A percentile compares a stretch with the other conserved stretches of the same genome.
Evolutionary conservation across 73 alveolate genomes (phyloP).

Genomic region (Blepharisma japonicum): DNA sequence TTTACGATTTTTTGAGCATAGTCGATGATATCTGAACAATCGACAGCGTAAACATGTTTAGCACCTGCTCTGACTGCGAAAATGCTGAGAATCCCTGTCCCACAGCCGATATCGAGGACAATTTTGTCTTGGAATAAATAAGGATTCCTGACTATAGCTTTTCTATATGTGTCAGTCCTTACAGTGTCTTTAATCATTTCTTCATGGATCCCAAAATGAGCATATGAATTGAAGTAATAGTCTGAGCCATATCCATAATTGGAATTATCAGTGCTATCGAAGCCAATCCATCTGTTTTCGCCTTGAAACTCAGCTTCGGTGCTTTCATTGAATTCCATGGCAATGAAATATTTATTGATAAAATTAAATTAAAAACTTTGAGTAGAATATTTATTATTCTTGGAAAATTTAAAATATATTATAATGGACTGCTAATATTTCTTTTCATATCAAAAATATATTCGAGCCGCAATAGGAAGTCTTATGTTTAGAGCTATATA

Average conservation of each 20-base stretch:
- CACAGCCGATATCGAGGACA: constrained; percentile 97
- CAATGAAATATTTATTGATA: no score
- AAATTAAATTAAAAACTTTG: no score
- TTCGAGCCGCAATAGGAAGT: no score
- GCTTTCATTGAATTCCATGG: no score
- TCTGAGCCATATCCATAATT: constrained; percentile 33
- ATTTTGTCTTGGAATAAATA: constrained; percentile 83
- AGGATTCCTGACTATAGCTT: constrained; percentile 81
- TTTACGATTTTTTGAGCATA: constrained; percentile 84
- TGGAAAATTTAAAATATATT: no score
- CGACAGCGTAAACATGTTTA: constrained; percentile 92
- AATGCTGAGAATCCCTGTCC: constrained; percentile 93
- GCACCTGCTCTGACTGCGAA: constrained; percentile 99
- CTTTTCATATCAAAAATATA: no score
- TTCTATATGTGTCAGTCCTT: constrained; percentile 85
- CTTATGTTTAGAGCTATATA: no score
- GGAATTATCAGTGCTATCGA: no score
- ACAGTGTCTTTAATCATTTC: constrained; percentile 95
- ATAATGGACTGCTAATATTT: no score
- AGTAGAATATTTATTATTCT: no score
- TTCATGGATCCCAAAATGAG: constrained; percentile 93
- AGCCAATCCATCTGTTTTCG: no score
- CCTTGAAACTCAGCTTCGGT: no score
- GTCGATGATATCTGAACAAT: constrained; percentile 89
- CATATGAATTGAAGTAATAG: constrained; percentile 90